Conservation (phyloP, 192 early-diverging fungal species). For the Gaertneriomyces sp. region DNA sequence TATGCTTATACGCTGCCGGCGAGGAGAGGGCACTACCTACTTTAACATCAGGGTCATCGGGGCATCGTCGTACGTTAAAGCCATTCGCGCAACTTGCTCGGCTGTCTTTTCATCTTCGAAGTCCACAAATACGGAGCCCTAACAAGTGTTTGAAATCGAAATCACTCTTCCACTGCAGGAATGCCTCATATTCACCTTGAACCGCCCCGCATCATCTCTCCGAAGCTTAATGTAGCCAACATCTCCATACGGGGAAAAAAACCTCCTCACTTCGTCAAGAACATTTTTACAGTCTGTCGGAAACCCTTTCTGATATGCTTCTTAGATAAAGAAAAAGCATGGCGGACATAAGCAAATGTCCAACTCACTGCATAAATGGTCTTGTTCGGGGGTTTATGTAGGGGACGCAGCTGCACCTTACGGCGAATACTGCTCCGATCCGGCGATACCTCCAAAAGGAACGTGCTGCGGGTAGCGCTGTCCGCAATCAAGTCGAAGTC, state of each 20-base stretch:
- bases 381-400: not conserved
- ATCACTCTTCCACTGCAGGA: too few relatives aligned
- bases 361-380: slow-evolving; percentile 8
- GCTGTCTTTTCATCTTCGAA: not conserved
- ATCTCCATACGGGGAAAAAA: slow-evolving; percentile 1
- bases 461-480: not conserved
- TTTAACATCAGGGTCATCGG: slow-evolving; percentile 3
- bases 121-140: slow-evolving; percentile 19
- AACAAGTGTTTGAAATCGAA: not conserved
- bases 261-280: not conserved
- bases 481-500: not conserved
- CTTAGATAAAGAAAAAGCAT: not conserved
- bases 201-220: not conserved
- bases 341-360: not conserved
- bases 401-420: not conserved
- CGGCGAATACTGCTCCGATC: not conserved
- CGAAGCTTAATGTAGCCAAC: slow-evolving; percentile 1
- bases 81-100: not conserved
- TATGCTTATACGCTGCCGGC: too few relatives aligned
- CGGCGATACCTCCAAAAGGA: slow-evolving; percentile 2
- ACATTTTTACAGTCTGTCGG: not conserved
- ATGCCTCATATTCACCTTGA: not conserved
- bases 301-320: slow-evolving; percentile 10
- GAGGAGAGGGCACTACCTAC: not conserved
- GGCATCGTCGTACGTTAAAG: not conserved